These are phyloP conservation scores for Butyriboletus pseudospeciosus DNA, from an alignment of 1,284 basidiomycete genomes.

Conservation along the genomic window DNA sequence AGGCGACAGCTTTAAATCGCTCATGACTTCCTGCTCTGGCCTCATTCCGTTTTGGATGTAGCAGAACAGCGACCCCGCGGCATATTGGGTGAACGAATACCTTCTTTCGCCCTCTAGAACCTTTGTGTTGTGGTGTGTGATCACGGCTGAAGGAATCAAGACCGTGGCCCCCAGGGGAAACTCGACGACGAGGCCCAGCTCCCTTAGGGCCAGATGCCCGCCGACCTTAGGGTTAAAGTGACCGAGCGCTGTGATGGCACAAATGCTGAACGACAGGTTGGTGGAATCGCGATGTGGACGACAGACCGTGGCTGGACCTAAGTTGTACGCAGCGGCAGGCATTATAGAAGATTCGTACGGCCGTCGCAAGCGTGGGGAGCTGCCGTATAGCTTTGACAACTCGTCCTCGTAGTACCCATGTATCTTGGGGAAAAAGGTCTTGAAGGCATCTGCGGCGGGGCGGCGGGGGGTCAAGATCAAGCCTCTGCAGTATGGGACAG, in stretches of 20 bases:
- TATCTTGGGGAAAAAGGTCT: too few species aligned
- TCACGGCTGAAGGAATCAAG: not conserved
- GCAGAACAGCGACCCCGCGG: not conserved
- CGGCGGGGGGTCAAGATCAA: too few species aligned
- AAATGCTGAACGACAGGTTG: slow-evolving; percentile 11
- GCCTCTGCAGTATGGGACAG: too few species aligned
- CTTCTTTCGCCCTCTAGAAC: not conserved
- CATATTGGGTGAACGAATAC: slow-evolving; percentile 18
- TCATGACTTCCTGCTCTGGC: not conserved
- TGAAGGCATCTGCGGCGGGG: too few species aligned
- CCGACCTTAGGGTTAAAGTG: not conserved
- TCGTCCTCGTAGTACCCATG: too few species aligned
- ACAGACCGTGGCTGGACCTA: not conserved
- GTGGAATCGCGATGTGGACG: not conserved
- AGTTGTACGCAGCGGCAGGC: slow-evolving; percentile 3
- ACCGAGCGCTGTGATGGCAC: slow-evolving; percentile 6
- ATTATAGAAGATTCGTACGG: not conserved
- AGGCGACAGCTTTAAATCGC: too few species aligned
- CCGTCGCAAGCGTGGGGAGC: not conserved
- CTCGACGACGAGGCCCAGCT: slow-evolving; percentile 1
- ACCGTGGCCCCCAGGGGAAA: slow-evolving; percentile 16
- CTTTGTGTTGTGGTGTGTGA: slow-evolving; percentile 4
- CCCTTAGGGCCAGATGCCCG: slow-evolving; percentile 9
- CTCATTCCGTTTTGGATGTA: slow-evolving; percentile 4
- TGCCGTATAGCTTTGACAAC: too few species aligned